Evolutionary conservation across 2,329 filamentous ascomycete genomes (phyloP).

Genomic region (Aspergillus proliferans): DNA sequence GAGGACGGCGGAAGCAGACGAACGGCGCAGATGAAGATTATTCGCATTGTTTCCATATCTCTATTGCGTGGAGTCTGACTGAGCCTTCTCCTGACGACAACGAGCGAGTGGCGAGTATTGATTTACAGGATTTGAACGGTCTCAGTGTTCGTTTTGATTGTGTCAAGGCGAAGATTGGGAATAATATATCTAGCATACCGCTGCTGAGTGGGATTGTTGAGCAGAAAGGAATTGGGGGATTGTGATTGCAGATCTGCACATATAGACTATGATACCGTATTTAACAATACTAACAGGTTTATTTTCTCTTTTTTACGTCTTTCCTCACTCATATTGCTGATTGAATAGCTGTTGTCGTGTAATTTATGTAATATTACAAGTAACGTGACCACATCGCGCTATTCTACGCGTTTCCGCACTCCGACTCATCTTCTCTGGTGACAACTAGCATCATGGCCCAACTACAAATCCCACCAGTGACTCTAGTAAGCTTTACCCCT

Average conservation of each 20-base stretch:
- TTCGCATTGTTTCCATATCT: conserved; percentile 71
- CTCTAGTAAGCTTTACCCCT: conserved; percentile 21
- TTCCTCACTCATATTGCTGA: not conserved
- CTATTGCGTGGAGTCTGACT: conserved; percentile 74
- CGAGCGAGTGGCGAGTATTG: conserved; percentile 18
- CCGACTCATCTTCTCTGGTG: not conserved
- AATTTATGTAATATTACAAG: not conserved
- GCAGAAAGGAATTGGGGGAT: conserved; percentile 9
- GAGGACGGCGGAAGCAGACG: not conserved
- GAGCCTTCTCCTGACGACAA: conserved; percentile 44
- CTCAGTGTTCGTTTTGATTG: conserved; percentile 52
- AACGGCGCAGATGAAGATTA: conserved; percentile 28
- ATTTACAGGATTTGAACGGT: conserved; percentile 25
- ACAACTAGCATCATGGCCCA: conserved; percentile 9
- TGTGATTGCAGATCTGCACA: not conserved
- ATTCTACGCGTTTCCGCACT: not conserved
- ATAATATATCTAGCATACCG: conserved; percentile 47
- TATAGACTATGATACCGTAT: not conserved
- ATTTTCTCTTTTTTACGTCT: not conserved
- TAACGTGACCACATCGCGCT: not conserved
- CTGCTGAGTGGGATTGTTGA: conserved; percentile 13
- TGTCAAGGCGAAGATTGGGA: conserved; percentile 71
- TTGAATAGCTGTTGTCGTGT: not conserved
- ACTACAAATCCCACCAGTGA: conserved; percentile 29
- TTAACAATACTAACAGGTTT: not conserved